Evolutionary conservation across 1,284 basidiomycete species (phyloP).

Genomic region (Marasmius oreades): DNA sequence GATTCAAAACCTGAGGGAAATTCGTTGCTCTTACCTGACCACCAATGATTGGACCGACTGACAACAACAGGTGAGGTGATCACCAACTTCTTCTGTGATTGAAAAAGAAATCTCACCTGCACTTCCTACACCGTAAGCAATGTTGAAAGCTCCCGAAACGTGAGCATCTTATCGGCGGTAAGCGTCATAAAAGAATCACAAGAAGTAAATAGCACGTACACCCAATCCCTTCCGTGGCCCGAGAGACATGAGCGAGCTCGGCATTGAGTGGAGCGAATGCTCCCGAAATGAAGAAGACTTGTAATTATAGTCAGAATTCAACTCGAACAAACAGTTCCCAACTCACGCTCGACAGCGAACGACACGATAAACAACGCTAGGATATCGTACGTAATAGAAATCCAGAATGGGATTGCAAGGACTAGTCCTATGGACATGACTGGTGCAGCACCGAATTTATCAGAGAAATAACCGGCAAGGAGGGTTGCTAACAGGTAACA

Average conservation of each 20-base stretch:
- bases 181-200: conserved; percentile 9
- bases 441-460: conserved; percentile 60
- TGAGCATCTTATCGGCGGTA: conserved; percentile 50
- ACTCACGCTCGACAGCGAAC: conserved; percentile 45
- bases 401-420: conserved; percentile 65
- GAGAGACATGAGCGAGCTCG: conserved; percentile 59
- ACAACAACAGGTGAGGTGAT: too few relatives aligned
- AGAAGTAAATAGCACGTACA: conserved; percentile 40
- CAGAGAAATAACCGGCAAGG: conserved; percentile 57
- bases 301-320: conserved; percentile 9
- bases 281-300: conserved; percentile 59
- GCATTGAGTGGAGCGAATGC: conserved; percentile 57
- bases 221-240: conserved; percentile 55
- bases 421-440: conserved; percentile 48
- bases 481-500: conserved; percentile 46
- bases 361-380: conserved; percentile 60
- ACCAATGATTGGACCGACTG: conserved; percentile 66
- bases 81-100: too few relatives aligned
- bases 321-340: not conserved
- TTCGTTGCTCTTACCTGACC: conserved; percentile 46
- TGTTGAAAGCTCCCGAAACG: conserved; percentile 64
- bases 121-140: conserved; percentile 63
- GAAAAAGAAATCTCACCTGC: too few relatives aligned
- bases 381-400: conserved; percentile 50
- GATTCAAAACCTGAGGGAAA: not conserved